Percentiles rank a stretch among this genome's conserved stretches.
Evolutionary conservation across 73 alveolate species (phyloP).

Genomic region (Tetrahymena thermophila): DNA sequence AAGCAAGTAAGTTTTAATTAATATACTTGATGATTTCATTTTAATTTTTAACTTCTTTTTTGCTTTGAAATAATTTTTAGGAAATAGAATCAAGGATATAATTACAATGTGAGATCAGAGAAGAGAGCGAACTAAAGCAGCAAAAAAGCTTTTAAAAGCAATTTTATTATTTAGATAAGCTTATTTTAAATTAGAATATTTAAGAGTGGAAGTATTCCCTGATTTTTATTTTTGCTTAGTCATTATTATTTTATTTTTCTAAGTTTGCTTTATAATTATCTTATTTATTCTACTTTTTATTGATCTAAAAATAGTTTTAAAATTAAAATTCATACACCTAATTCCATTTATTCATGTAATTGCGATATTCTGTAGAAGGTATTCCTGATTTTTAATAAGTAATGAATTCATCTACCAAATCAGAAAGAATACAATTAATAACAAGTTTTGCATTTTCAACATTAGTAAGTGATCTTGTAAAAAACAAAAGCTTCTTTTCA

Average conservation of each 20-base stretch:
- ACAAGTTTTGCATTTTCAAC: neutral
- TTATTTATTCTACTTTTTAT: neutral
- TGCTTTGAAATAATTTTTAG: neutral
- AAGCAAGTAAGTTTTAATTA: neutral
- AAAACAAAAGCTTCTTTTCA: neutral
- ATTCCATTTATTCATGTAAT: neutral
- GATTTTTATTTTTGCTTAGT: neutral
- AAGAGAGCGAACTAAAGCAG: neutral
- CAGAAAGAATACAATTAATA: neutral
- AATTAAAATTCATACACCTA: neutral
- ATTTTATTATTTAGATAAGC: neutral
- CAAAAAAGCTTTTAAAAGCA: neutral
- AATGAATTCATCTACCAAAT: neutral
- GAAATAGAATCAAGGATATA: neutral
- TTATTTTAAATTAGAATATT: neutral
- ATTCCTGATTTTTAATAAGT: neutral
- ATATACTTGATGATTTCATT: neutral
- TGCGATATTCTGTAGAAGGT: neutral
- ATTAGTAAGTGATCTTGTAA: neutral
- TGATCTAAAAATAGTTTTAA: neutral
- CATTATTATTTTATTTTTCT: neutral
- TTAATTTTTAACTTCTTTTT: neutral
- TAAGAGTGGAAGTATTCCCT: neutral
- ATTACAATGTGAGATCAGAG: neutral
- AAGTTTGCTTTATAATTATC: neutral